Base-by-base conservation (phyloP, 1,284 basidiomycete genomes). In the Sanghuangporus sanghuang region DNA sequence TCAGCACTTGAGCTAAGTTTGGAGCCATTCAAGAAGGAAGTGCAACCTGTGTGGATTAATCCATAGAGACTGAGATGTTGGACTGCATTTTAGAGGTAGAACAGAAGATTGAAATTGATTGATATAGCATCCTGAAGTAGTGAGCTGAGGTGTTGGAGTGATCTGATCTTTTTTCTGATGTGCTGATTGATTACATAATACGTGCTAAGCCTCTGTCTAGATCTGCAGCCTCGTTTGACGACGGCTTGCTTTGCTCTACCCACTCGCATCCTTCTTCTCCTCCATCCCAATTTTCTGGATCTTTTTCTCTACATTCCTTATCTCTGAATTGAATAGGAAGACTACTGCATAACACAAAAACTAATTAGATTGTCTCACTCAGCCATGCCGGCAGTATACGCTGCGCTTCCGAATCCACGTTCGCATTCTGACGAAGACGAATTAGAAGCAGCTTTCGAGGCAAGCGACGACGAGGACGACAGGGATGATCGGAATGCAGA, bases 1-100 rank as follows among this genome's bases (percentile, higher is more conserved):
- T 97, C 95, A 16, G 89, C 89, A 9, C 79, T 99, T 65, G 97
- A 99, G 81, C 94, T 99, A 74, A 90, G 90, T 57, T 80, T 99
- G 57, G 94, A 97, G 76, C 90, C 90, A 14, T 95, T 99, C 82
- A 87, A 94, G 77, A 95, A 91, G 76, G 79, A 81, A 68, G 79
- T 78, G 76, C 77, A 81, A 63, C 79, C 76, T 67, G 73, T 79
- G 53, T 79, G 77, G 81, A 57, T 63, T 42, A 64, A 61, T 48
- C 64, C 57, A 35, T 66, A 62, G 21, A 11, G 11, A 57, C 7
- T 57, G 23, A 52, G 32, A 52, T 52, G 50, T 11, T 27, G 2
- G n/a, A 36, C 3, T 16, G 36, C 36, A 18, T 38, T 54, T 32
- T 38, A 39, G 32, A 54, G 38, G 9, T 38, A 38, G 32, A 27